phyloP scores from a whole-genome alignment of 108 stramenopile genomes.

The Thalassiosira profunda region DNA sequence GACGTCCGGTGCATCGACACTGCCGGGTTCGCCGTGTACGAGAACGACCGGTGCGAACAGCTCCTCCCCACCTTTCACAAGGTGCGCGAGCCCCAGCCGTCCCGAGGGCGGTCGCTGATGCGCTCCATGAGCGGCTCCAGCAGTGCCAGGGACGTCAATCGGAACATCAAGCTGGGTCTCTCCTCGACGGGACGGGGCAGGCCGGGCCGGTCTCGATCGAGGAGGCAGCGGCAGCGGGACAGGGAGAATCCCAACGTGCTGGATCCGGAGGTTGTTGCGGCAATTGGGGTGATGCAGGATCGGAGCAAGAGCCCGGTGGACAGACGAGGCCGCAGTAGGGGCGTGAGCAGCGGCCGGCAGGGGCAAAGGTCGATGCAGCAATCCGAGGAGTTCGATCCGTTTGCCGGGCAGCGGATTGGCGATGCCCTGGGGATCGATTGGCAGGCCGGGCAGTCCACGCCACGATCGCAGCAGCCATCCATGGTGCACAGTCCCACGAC shows the following conservation, averaged over 20 bases:
- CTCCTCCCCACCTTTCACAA: slow-evolving; percentile 12
- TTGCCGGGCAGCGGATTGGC: too few species aligned
- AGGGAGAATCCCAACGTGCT: neutral
- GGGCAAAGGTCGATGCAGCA: too few species aligned
- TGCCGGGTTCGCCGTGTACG: neutral
- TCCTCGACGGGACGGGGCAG: neutral
- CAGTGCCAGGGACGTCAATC: neutral
- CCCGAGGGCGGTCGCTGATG: slow-evolving; percentile 1
- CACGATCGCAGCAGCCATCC: too few species aligned
- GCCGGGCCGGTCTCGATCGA: neutral
- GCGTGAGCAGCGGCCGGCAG: neutral
- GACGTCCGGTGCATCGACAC: neutral
- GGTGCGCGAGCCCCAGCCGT: neutral
- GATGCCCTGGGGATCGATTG: too few species aligned
- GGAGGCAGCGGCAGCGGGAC: too few species aligned
- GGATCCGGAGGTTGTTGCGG: slow-evolving; percentile 9
- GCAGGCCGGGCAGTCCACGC: too few species aligned
- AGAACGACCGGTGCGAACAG: slow-evolving; percentile 4
- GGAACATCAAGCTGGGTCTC: neutral
- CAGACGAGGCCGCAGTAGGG: neutral
- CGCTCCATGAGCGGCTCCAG: neutral
- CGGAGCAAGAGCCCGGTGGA: slow-evolving; percentile 3
- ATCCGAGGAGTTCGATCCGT: too few species aligned
- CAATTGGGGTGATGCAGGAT: slow-evolving; percentile 1
- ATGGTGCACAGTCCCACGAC: too few species aligned